These are phyloP conservation scores for Boletellus sp. DNA, from an alignment of 768 basidiomycete genomes.

Conservation along the genomic window DNA sequence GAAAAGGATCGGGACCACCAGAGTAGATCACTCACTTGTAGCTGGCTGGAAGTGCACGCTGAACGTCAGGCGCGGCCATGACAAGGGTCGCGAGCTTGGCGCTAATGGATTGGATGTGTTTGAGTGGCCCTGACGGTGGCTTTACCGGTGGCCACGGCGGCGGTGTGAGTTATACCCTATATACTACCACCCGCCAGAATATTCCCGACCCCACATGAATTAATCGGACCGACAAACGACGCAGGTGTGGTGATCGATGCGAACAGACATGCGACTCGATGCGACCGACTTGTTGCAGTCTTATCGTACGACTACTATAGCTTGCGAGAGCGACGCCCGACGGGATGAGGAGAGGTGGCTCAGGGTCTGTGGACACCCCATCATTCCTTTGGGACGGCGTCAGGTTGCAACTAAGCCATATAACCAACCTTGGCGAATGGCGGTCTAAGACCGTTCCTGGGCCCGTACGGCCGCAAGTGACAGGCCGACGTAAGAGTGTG, in stretches of 20 bases:
- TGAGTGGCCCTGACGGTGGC: not conserved
- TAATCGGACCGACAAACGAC: slow-evolving; percentile 1
- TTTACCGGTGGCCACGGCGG: not conserved
- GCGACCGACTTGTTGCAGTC: not conserved
- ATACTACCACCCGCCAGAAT: not conserved
- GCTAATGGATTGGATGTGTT: not conserved
- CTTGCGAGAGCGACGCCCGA: too few species aligned
- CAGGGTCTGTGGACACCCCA: too few species aligned
- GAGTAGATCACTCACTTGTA: slow-evolving; percentile 13
- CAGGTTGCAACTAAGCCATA: too few species aligned
- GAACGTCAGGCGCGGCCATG: slow-evolving; percentile 25
- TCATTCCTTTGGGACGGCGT: too few species aligned
- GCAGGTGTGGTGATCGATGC: not conserved
- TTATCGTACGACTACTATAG: not conserved
- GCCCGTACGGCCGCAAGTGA: too few species aligned
- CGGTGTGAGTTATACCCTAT: not conserved
- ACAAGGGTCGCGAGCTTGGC: not conserved
- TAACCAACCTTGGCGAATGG: too few species aligned
- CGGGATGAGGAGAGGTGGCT: too few species aligned
- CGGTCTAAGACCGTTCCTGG: too few species aligned
- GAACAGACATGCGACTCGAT: not conserved
- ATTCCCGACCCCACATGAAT: not conserved
- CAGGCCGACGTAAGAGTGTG: too few species aligned
- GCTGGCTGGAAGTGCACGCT: slow-evolving; percentile 9
- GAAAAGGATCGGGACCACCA: not conserved